A percentile compares a stretch with the other conserved stretches of the same genome.
Evolutionary conservation across 805 yeast genomes (phyloP).

Genomic region (Zygotorulaspora sp.): DNA sequence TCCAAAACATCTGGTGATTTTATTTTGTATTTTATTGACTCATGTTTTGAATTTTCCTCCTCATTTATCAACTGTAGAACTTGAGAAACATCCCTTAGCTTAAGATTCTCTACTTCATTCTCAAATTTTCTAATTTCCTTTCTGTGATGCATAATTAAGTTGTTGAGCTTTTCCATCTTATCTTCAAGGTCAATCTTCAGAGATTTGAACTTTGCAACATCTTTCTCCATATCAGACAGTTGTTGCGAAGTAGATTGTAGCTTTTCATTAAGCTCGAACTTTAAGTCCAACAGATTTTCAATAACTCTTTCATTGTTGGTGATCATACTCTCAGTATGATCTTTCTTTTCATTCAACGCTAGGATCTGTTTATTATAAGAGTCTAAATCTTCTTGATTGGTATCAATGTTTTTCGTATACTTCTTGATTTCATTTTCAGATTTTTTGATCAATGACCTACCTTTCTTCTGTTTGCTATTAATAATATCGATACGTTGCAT

Average conservation of each 20-base stretch:
- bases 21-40: neutral
- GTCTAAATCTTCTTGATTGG: slow-evolving; percentile 45
- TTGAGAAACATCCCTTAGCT: slow-evolving; percentile 50
- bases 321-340: slow-evolving; percentile 36
- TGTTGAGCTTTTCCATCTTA: slow-evolving; percentile 54
- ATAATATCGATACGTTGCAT: slow-evolving; percentile 60
- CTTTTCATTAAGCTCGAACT: slow-evolving; percentile 39
- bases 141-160: slow-evolving; percentile 37
- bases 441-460: slow-evolving; percentile 53
- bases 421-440: slow-evolving; percentile 60
- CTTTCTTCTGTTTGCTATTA: slow-evolving; percentile 52
- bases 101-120: slow-evolving; percentile 41
- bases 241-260: slow-evolving; percentile 39
- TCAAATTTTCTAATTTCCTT: slow-evolving; percentile 39
- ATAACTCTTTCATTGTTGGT: slow-evolving; percentile 29
- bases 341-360: slow-evolving; percentile 28
- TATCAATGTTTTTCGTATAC: slow-evolving; percentile 43
- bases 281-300: slow-evolving; percentile 40
- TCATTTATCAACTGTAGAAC: slow-evolving; percentile 19
- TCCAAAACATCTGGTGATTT: neutral
- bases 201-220: slow-evolving; percentile 55
- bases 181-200: slow-evolving; percentile 63
- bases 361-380: slow-evolving; percentile 37
- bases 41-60: slow-evolving; percentile 3
- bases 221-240: slow-evolving; percentile 38